Conservation (phyloP, 148 eudicot species). For the Vaccinium myrtillus region DNA sequence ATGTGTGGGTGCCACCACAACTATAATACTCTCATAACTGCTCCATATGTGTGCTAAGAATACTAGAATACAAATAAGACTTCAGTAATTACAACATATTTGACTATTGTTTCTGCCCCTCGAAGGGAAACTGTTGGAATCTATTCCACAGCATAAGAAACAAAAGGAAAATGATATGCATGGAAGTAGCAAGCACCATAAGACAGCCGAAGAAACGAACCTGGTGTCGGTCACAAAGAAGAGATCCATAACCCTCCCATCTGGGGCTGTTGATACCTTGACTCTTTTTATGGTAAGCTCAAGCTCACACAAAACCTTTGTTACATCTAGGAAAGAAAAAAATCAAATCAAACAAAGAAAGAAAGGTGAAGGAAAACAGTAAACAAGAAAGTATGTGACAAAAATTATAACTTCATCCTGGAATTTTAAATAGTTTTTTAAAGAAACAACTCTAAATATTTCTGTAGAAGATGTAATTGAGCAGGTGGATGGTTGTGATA, state of each 20-base stretch:
- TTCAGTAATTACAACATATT: not conserved
- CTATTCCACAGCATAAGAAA: not conserved
- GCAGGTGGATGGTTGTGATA: not conserved
- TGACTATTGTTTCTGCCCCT: not conserved
- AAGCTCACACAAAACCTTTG: constrained; percentile 54
- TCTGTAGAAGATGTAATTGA: not conserved
- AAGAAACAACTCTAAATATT: not conserved
- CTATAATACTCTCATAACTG: not conserved
- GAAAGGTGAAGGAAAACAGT: not conserved
- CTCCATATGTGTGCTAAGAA: constrained; percentile 5
- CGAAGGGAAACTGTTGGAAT: no score
- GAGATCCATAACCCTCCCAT: constrained; percentile 61
- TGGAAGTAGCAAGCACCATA: not conserved
- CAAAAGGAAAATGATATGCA: constrained; percentile 10
- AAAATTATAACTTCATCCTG: not conserved
- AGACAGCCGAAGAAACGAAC: constrained; percentile 19
- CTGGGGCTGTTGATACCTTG: constrained; percentile 66
- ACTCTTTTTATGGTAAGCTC: constrained; percentile 64
- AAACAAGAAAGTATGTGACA: not conserved
- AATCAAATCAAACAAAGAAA: constrained; percentile 1
- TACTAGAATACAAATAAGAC: not conserved
- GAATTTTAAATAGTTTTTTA: not conserved
- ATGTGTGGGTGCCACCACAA: not conserved
- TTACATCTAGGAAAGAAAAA: constrained; percentile 41
- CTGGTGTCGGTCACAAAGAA: constrained; percentile 65